Conservation (phyloP, 2,329 filamentous ascomycete species). For the Fusarium pininemorale region DNA sequence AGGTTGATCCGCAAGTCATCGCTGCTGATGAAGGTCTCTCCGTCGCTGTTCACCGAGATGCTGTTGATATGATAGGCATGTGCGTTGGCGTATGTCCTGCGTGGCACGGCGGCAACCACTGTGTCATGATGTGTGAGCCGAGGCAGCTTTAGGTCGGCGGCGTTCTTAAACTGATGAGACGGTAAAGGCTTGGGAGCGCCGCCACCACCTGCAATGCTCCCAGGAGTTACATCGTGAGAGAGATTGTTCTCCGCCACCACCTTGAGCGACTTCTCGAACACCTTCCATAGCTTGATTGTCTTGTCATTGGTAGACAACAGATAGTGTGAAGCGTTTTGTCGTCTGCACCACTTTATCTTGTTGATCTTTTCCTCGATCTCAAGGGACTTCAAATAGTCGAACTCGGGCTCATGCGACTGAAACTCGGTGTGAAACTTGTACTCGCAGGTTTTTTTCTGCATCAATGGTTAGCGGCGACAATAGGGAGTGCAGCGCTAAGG, state of each 20-base stretch:
- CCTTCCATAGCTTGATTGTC: slow-evolving; percentile 99
- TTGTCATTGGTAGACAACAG: slow-evolving; percentile 99
- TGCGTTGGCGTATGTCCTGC: slow-evolving; percentile 96
- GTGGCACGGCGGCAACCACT: slow-evolving; percentile 93
- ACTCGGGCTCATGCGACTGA: slow-evolving; percentile 98
- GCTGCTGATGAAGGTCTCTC: slow-evolving; percentile 98
- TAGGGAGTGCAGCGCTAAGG: not conserved
- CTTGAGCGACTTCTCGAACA: slow-evolving; percentile 99
- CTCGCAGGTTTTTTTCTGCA: slow-evolving; percentile 98
- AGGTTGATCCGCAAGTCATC: slow-evolving; percentile 97
- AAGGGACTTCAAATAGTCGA: slow-evolving; percentile 98
- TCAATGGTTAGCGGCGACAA: slow-evolving; percentile 23
- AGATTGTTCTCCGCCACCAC: slow-evolving; percentile 99
- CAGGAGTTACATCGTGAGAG: slow-evolving; percentile 89
- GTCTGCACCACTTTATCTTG: slow-evolving; percentile 99
- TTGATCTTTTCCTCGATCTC: slow-evolving; percentile 99
- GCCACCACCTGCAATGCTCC: slow-evolving; percentile 76
- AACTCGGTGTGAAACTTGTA: slow-evolving; percentile 99
- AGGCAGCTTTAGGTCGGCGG: slow-evolving; percentile 88
- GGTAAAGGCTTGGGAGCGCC: slow-evolving; percentile 76
- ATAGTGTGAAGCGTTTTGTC: slow-evolving; percentile 98
- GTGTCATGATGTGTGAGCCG: slow-evolving; percentile 98
- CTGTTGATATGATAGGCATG: slow-evolving; percentile 99
- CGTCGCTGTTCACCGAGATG: slow-evolving; percentile 99
- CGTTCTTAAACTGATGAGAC: slow-evolving; percentile 79